phyloP scores from a whole-genome alignment of 2,329 filamentous ascomycete genomes.

The Sarocladiaceae sp. region DNA sequence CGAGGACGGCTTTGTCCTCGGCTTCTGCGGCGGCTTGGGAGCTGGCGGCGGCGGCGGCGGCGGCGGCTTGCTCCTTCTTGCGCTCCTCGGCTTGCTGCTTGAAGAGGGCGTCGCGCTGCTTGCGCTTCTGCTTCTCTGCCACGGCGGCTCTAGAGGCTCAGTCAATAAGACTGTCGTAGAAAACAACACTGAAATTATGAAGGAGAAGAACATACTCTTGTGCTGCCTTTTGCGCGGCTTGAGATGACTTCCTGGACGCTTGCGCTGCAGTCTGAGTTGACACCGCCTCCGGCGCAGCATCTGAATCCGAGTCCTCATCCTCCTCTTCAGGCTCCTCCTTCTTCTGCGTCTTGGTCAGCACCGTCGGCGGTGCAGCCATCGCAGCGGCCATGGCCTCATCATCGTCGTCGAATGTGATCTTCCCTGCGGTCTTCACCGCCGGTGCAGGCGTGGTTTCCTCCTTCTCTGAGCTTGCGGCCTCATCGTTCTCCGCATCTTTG shows the following conservation, averaged over 20 bases:
- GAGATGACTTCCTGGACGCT: constrained; percentile 37
- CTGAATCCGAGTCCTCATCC: constrained; percentile 42
- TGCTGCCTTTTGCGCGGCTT: constrained; percentile 42
- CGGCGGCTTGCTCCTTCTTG: constrained; percentile 28
- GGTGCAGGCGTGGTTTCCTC: neutral
- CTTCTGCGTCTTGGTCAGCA: constrained; percentile 13
- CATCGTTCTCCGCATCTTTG: constrained; percentile 21
- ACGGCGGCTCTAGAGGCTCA: constrained; percentile 38
- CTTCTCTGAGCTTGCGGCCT: neutral
- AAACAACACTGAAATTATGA: constrained; percentile 10
- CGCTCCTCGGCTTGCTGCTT: constrained; percentile 49
- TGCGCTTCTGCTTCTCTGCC: constrained; percentile 47
- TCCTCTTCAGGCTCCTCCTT: constrained; percentile 20
- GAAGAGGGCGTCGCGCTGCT: constrained; percentile 46
- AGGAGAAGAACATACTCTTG: constrained; percentile 34
- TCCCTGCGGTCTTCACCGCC: constrained; percentile 10
- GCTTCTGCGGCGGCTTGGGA: constrained; percentile 16
- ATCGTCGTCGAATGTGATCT: constrained; percentile 25
- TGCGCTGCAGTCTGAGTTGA: constrained; percentile 44
- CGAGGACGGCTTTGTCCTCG: constrained; percentile 11
- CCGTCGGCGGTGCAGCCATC: constrained; percentile 5
- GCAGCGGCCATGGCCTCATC: constrained; percentile 12
- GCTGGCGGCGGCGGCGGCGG: constrained; percentile 17
- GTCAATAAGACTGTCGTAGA: neutral
- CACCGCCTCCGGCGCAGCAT: constrained; percentile 54